A percentile compares a stretch with the other conserved stretches of the same genome.
Evolutionary conservation across 2,329 filamentous ascomycete species (phyloP).

Genomic region (Apiospora arundinis): DNA sequence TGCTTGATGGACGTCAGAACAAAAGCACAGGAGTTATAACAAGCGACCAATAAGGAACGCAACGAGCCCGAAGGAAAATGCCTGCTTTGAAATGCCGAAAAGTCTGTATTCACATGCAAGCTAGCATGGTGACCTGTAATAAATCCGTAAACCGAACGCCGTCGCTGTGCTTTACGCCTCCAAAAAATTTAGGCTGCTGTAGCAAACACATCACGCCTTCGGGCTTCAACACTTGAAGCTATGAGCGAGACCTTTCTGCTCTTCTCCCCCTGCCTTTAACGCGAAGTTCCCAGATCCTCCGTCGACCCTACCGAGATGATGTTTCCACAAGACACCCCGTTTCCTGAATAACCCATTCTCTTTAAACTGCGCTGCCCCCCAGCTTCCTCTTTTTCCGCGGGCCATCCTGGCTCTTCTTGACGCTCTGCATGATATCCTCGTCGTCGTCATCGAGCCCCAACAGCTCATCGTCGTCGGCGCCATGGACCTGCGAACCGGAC

Average conservation of each 20-base stretch:
- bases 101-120: slow-evolving; percentile 1
- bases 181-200: neutral
- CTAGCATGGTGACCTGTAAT: slow-evolving; percentile 12
- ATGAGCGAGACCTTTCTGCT: neutral
- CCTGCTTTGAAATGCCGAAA: neutral
- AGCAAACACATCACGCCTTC: neutral
- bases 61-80: neutral
- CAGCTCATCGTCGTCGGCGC: slow-evolving; percentile 37
- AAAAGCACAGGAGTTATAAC: neutral
- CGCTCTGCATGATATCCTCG: slow-evolving; percentile 24
- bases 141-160: slow-evolving; percentile 14
- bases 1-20: neutral
- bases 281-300: neutral
- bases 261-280: neutral
- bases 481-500: slow-evolving; percentile 27
- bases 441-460: slow-evolving; percentile 35
- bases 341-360: neutral
- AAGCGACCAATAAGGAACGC: neutral
- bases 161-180: slow-evolving; percentile 5
- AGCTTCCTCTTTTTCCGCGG: slow-evolving; percentile 26
- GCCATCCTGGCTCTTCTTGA: slow-evolving; percentile 20
- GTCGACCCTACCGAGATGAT: no score
- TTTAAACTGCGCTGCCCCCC: neutral
- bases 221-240: neutral
- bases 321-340: no score